These are phyloP conservation scores for Phytophthora brassicae DNA, from an alignment of 352 stramenopile species.

Conservation along the genomic window DNA sequence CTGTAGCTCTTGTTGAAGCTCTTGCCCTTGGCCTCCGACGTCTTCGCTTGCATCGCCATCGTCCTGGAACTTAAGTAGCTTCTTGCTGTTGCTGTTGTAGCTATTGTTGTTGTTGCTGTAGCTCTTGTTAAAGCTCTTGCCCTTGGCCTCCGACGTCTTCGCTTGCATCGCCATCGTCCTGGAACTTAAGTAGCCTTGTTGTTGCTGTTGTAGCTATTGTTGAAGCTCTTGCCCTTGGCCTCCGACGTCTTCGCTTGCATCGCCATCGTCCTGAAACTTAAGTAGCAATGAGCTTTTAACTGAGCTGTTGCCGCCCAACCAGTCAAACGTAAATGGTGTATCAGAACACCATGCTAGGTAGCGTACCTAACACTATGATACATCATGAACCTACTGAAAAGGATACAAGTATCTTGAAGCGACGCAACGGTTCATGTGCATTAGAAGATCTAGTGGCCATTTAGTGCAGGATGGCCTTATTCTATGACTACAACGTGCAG, in stretches of 20 bases:
- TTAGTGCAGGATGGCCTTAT: conserved; percentile 46
- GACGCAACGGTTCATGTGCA: conserved; percentile 14
- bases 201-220: too few species aligned
- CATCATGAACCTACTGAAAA: not conserved
- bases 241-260: conserved; percentile 28
- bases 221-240: conserved; percentile 31
- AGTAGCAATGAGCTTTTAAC: conserved; percentile 2
- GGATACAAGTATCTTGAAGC: conserved; percentile 24
- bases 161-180: conserved; percentile 29
- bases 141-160: conserved; percentile 29
- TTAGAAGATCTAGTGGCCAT: conserved; percentile 8
- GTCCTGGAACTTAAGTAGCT: not conserved
- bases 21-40: conserved; percentile 26
- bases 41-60: conserved; percentile 37
- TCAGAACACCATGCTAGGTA: not conserved
- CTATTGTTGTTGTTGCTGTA: too few species aligned
- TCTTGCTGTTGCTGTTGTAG: too few species aligned
- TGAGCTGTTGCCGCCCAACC: conserved; percentile 21
- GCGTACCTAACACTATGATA: not conserved
- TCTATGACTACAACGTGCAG: conserved; percentile 84
- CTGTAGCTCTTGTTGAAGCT: too few species aligned
- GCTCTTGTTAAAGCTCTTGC: conserved; percentile 29
- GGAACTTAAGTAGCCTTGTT: not conserved
- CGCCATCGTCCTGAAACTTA: conserved; percentile 19
- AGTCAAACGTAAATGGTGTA: conserved; percentile 26